A percentile compares a stretch with the other conserved stretches of the same genome.
phyloP scores from a whole-genome alignment of 2,329 filamentous ascomycete genomes.

The Alternaria sp. region DNA sequence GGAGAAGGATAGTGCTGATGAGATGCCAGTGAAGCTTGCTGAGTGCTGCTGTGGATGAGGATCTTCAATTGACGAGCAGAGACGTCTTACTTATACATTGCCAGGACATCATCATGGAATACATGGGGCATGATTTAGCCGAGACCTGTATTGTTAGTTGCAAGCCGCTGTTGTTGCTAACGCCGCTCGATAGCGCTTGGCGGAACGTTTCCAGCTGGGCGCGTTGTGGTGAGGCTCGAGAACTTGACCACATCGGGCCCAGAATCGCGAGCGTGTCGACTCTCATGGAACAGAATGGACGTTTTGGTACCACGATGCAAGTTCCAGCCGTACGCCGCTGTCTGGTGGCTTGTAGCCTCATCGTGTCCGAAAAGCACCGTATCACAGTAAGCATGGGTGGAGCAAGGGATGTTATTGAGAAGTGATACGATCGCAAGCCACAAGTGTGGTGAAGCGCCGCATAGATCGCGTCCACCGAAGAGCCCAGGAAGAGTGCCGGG shows the following conservation, averaged over 20 bases:
- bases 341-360: slow-evolving; percentile 17
- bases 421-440: slow-evolving; percentile 11
- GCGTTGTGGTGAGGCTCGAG: not conserved
- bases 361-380: slow-evolving; percentile 6
- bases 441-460: not conserved
- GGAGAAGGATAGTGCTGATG: slow-evolving; percentile 4
- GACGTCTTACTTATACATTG: slow-evolving; percentile 21
- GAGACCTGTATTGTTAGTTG: slow-evolving; percentile 5
- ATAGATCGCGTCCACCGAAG: slow-evolving; percentile 7
- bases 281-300: slow-evolving; percentile 7
- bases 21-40: slow-evolving; percentile 7
- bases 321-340: slow-evolving; percentile 11
- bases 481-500: not conserved
- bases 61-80: slow-evolving; percentile 8
- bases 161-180: slow-evolving; percentile 10
- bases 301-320: not conserved
- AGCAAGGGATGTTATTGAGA: slow-evolving; percentile 13
- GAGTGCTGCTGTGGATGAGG: slow-evolving; percentile 17
- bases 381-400: slow-evolving; percentile 5
- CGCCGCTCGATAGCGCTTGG: not conserved
- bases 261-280: not conserved
- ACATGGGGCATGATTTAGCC: slow-evolving; percentile 2
- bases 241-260: slow-evolving; percentile 5
- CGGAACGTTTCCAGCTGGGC: not conserved
- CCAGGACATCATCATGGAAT: not conserved